Base-by-base conservation (phyloP, 2,329 filamentous ascomycete species). In the Trichoderma aggressivum region DNA sequence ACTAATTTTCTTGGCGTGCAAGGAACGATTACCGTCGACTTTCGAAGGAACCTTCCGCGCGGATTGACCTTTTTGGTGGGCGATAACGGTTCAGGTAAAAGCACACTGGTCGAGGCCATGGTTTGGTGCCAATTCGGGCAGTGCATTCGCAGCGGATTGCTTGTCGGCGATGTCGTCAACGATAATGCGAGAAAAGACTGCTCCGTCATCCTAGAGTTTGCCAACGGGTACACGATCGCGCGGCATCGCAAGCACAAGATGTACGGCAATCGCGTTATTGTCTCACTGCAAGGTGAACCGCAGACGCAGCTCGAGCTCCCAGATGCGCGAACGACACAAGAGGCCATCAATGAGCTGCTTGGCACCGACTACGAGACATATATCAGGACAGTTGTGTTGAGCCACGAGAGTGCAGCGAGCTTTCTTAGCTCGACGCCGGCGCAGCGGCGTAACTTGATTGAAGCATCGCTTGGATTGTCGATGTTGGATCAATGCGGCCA, bases 1-100 rank as follows among this genome's bases (percentile, higher is more conserved):
- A 74, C 73, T 30, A 76, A 76, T 59, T 76, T 76, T 24, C 74
- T 76, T 6, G 63, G 75, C 24, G 72, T 75, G 10, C 72, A 76
- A 18, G n/a, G 61, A 10, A 73, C 70, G 1, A 72, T 74, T 8
- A 66, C 32, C 0, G 70, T 76, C 8, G 56, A 74, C 53, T 76
- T 76, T 12, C 43, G 10, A 58, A 7, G 69, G 3, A 70, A 75
- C 8, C 16, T 76, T 5, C 63, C 50, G 1, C 72, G 71, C 2
- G 74, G 74, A 66, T 39, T 76, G 10, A 75, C 71, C 18, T 72
- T 76, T 1, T 7, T 76, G 0, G 61, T 75, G 1, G 75, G 74
- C 5, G 68, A 73, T 0, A 76, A 76, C n/a, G 75, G 75, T 12
- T 76, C 75, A 6, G 73, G 74, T 7, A 75, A 76, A 36, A 76